Percentiles rank a stretch among this genome's conserved stretches.
These are phyloP conservation scores for Boletus eberwhitei DNA, from an alignment of 768 basidiomycete species.

Conservation along the genomic window DNA sequence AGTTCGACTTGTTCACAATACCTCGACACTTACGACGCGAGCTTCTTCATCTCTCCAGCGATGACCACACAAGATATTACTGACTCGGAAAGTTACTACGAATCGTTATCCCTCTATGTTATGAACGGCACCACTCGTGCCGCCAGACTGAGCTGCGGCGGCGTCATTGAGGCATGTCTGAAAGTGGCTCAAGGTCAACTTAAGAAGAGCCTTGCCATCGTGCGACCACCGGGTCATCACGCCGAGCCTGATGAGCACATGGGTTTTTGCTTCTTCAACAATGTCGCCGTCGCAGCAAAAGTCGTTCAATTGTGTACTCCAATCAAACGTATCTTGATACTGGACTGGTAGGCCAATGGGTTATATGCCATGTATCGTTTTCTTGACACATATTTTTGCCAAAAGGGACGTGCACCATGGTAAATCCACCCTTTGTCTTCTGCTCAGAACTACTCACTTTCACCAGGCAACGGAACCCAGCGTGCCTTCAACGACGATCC, in stretches of 20 bases:
- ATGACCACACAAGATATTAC: constrained; percentile 73
- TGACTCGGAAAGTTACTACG: constrained; percentile 80
- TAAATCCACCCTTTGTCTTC: constrained; percentile 25
- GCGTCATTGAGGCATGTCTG: constrained; percentile 86
- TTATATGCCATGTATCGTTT: not conserved
- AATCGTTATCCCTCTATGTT: constrained; percentile 89
- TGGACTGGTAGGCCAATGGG: constrained; percentile 79
- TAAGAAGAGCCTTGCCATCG: constrained; percentile 89
- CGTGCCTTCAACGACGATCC: constrained; percentile 94
- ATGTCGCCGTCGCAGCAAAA: constrained; percentile 88
- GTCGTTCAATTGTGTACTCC: constrained; percentile 70
- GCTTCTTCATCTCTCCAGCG: constrained; percentile 40
- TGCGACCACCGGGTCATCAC: constrained; percentile 96
- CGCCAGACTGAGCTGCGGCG: constrained; percentile 88
- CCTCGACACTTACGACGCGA: constrained; percentile 15
- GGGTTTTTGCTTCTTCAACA: constrained; percentile 99
- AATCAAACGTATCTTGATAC: constrained; percentile 79
- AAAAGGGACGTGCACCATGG: constrained; percentile 95
- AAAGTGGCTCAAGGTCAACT: constrained; percentile 80
- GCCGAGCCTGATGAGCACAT: constrained; percentile 97
- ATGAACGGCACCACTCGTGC: constrained; percentile 79
- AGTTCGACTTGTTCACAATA: not conserved
- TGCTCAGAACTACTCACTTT: constrained; percentile 11
- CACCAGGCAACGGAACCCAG: constrained; percentile 92
- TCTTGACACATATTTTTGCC: constrained; percentile 9